phyloP scores from a whole-genome alignment of 352 stramenopile genomes.

The Plasmopara viticola region DNA sequence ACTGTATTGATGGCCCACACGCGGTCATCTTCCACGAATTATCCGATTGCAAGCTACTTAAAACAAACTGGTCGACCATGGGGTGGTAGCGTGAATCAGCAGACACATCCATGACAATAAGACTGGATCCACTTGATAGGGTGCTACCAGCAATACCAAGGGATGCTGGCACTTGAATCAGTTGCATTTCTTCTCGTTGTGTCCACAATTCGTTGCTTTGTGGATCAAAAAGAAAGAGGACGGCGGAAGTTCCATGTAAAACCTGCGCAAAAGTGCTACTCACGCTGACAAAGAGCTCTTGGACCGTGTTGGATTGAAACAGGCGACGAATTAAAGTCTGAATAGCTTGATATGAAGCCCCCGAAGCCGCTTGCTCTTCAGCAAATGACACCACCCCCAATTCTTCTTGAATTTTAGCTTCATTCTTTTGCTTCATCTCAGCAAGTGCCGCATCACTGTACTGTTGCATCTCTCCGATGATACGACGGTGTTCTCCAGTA shows the following conservation, averaged over 20 bases:
- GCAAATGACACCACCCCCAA: constrained; percentile 10
- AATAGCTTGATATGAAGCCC: constrained; percentile 25
- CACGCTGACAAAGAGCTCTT: constrained; percentile 43
- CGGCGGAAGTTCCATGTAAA: constrained; percentile 32
- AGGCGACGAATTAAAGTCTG: constrained; percentile 47
- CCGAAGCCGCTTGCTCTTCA: constrained; percentile 22
- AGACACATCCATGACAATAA: constrained; percentile 35
- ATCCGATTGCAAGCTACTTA: constrained; percentile 19
- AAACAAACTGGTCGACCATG: constrained; percentile 54
- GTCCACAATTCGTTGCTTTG: constrained; percentile 64
- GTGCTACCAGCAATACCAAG: constrained; percentile 52
- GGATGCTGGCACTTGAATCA: constrained; percentile 43
- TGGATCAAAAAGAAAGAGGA: constrained; percentile 60
- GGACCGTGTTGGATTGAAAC: constrained; percentile 21
- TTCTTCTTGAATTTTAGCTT: constrained; percentile 10
- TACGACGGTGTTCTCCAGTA: constrained; percentile 4
- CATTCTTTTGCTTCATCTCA: constrained; percentile 8
- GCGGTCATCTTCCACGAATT: constrained; percentile 6
- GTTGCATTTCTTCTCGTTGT: constrained; percentile 35
- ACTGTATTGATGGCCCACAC: background rate
- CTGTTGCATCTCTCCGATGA: constrained; percentile 12
- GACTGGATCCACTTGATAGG: constrained; percentile 28
- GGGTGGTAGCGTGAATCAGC: constrained; percentile 52
- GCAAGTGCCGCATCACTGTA: constrained; percentile 11
- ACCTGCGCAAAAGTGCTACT: constrained; percentile 34